Percentiles rank a stretch among this genome's conserved stretches.
Evolutionary conservation across 2,329 filamentous ascomycete species (phyloP).

Genomic region (Fusarium liriodendri): DNA sequence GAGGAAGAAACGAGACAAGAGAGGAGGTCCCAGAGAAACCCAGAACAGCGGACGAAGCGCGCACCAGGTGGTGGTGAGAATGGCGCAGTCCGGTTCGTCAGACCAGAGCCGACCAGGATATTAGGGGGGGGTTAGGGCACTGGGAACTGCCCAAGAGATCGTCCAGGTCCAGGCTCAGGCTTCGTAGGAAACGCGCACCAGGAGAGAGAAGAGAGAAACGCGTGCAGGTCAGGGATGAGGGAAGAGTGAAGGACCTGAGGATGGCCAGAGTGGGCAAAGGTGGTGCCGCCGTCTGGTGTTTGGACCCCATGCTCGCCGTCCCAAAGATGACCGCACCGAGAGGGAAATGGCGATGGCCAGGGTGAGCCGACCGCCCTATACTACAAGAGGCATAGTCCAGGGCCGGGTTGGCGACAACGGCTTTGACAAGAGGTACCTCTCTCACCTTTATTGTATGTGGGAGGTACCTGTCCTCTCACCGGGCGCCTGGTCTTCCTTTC

Average conservation of each 20-base stretch:
- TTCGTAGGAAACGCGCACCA: slow-evolving; percentile 5
- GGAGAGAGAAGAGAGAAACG: slow-evolving; percentile 9
- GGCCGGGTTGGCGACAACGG: slow-evolving; percentile 24
- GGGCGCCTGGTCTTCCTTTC: slow-evolving; percentile 29
- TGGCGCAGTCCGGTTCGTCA: slow-evolving; percentile 13
- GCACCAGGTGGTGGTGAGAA: slow-evolving; percentile 27
- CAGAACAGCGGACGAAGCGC: slow-evolving; percentile 21
- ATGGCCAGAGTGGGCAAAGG: slow-evolving; percentile 34
- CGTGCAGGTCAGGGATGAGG: slow-evolving; percentile 23
- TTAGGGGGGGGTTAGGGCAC: slow-evolving; percentile 34
- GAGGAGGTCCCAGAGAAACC: slow-evolving; percentile 27
- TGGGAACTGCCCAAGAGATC: slow-evolving; percentile 19
- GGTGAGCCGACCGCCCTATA: slow-evolving; percentile 25
- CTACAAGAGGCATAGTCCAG: slow-evolving; percentile 24
- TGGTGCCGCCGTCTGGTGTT: slow-evolving; percentile 41
- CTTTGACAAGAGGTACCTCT: slow-evolving; percentile 22
- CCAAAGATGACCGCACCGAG: slow-evolving; percentile 30
- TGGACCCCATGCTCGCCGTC: slow-evolving; percentile 35
- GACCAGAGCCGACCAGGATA: slow-evolving; percentile 15
- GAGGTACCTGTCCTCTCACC: slow-evolving; percentile 28
- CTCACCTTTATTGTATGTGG: neutral
- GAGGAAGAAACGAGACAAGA: slow-evolving; percentile 26
- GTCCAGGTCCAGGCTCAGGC: neutral
- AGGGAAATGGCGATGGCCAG: slow-evolving; percentile 42
- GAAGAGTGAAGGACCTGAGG: slow-evolving; percentile 31